These are phyloP conservation scores for Coniella vitis DNA, from an alignment of 2,329 filamentous ascomycete genomes.

Conservation along the genomic window DNA sequence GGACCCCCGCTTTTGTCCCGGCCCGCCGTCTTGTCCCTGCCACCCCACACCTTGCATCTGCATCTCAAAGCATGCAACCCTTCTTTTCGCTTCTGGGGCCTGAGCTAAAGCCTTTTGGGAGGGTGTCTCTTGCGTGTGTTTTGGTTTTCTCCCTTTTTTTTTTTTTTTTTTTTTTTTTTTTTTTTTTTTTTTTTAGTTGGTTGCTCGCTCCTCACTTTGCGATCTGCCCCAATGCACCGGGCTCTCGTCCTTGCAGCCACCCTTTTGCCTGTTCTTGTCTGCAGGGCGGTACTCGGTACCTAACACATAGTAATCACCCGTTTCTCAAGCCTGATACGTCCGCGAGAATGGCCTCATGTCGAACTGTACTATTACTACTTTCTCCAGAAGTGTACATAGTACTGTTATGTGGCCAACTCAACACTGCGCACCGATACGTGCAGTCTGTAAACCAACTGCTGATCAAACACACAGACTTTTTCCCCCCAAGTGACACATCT, in stretches of 20 bases:
- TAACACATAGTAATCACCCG: slow-evolving; percentile 9
- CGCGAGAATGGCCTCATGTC: too few relatives aligned
- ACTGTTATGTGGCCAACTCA: too few relatives aligned
- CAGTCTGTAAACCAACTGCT: background rate
- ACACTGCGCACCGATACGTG: slow-evolving; percentile 2
- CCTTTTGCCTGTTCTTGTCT: background rate
- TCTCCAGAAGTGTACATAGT: too few relatives aligned
- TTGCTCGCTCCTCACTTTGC: too few relatives aligned
- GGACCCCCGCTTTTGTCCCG: slow-evolving; percentile 6
- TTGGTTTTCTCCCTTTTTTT: slow-evolving; percentile 6
- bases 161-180: too few relatives aligned
- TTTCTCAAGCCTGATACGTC: slow-evolving; percentile 16
- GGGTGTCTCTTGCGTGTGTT: too few relatives aligned
- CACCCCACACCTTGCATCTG: slow-evolving; percentile 10
- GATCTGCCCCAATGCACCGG: slow-evolving; percentile 13
- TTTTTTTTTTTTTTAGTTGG: too few relatives aligned
- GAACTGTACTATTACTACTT: too few relatives aligned
- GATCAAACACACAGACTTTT: slow-evolving; percentile 11
- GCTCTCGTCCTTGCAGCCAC: slow-evolving; percentile 10
- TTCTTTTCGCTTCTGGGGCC: slow-evolving; percentile 9
- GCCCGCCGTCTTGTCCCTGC: slow-evolving; percentile 15
- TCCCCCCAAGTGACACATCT: slow-evolving; percentile 11
- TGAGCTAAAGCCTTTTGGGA: slow-evolving; percentile 15
- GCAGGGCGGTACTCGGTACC: slow-evolving; percentile 13
- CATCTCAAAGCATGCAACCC: slow-evolving; percentile 16